These are phyloP conservation scores for Saitozyma podzolica DNA, from an alignment of 768 basidiomycete species.

Conservation along the genomic window DNA sequence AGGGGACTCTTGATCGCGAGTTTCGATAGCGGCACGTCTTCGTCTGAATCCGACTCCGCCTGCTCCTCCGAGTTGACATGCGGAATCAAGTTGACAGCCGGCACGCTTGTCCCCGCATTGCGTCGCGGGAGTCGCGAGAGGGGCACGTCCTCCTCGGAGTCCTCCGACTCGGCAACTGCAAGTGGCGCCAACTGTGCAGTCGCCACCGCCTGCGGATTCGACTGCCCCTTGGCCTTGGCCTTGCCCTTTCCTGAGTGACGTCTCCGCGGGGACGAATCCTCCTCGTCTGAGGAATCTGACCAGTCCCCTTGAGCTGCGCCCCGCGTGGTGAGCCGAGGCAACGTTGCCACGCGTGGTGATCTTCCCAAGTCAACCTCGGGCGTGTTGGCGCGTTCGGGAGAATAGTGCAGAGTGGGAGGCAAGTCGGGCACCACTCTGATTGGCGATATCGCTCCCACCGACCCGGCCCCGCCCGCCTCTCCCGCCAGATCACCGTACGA, in stretches of 20 bases:
- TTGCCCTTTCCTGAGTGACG: background rate
- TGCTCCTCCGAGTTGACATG: too few relatives aligned
- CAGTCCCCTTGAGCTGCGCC: background rate
- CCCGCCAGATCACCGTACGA: background rate
- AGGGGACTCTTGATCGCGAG: slow-evolving; percentile 12
- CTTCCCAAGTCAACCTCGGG: too few relatives aligned
- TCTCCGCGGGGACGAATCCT: background rate
- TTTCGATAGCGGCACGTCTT: slow-evolving; percentile 42
- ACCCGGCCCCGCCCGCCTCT: background rate
- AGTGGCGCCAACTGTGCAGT: background rate
- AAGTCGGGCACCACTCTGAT: slow-evolving; percentile 4
- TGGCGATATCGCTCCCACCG: slow-evolving; percentile 4
- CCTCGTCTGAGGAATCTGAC: background rate
- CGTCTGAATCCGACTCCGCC: slow-evolving; percentile 23
- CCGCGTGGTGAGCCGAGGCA: background rate
- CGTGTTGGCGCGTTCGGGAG: slow-evolving; percentile 11
- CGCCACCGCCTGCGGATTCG: background rate
- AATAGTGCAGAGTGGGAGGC: slow-evolving; percentile 16
- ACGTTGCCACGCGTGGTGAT: too few relatives aligned
- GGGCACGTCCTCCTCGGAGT: slow-evolving; percentile 14
- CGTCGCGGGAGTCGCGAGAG: slow-evolving; percentile 4
- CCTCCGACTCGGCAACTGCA: background rate
- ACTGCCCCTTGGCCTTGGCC: background rate
- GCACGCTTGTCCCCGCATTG: background rate
- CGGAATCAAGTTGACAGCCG: too few relatives aligned